phyloP scores from a whole-genome alignment of 2,329 filamentous ascomycete genomes.

The Bimuria novae-zelandiae region DNA sequence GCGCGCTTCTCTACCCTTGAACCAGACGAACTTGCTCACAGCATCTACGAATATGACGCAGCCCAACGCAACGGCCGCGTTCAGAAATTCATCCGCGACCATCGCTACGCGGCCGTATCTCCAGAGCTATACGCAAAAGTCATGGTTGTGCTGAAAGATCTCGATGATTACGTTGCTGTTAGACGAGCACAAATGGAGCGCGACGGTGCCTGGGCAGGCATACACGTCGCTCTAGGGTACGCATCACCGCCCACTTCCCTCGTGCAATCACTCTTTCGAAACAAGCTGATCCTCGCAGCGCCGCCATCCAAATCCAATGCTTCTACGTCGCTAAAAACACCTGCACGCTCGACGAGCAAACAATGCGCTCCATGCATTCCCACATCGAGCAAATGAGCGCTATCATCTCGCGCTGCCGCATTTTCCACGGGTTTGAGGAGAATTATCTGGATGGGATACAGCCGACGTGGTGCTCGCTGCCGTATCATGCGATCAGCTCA shows the following conservation, averaged over 20 bases:
- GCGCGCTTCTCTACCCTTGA: constrained; percentile 8
- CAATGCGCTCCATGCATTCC: constrained; percentile 6
- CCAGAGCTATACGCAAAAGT: background rate
- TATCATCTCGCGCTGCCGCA: constrained; percentile 8
- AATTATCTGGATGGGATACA: constrained; percentile 17
- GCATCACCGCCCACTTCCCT: background rate
- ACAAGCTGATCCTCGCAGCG: too few species aligned
- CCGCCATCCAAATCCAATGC: constrained; percentile 19
- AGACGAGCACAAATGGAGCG: constrained; percentile 1
- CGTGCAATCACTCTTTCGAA: too few species aligned
- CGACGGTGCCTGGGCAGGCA: constrained; percentile 6
- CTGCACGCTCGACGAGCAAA: constrained; percentile 2
- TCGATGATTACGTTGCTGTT: constrained; percentile 5
- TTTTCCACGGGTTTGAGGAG: constrained; percentile 16
- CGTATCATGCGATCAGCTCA: constrained; percentile 10
- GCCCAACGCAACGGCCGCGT: constrained; percentile 13
- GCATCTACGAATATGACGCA: constrained; percentile 16
- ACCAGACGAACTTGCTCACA: background rate
- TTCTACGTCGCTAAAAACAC: constrained; percentile 10
- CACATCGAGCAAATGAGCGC: constrained; percentile 9
- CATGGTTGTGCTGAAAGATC: background rate
- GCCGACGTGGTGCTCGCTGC: constrained; percentile 18
- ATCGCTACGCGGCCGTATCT: constrained; percentile 1
- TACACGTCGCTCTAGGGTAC: constrained; percentile 12
- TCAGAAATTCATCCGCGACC: constrained; percentile 18